A percentile compares a stretch with the other conserved stretches of the same genome.
These are phyloP conservation scores for Chrysanthemum seticuspe DNA, from an alignment of 129 eudicot genomes.

Conservation along the genomic window DNA sequence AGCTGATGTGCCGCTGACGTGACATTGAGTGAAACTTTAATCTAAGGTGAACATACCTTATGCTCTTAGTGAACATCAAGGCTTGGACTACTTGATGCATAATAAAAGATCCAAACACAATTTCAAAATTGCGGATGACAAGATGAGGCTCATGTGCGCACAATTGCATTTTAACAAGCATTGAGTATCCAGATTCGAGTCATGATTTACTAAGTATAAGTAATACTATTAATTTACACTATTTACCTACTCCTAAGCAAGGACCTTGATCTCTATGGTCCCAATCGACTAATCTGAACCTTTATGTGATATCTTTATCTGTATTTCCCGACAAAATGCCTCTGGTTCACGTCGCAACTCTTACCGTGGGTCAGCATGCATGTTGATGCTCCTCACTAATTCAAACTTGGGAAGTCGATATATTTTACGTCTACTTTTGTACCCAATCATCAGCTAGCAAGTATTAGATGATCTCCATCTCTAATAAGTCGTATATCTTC, in stretches of 20 bases:
- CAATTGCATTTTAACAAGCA: not conserved
- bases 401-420: not conserved
- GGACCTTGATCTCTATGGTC: not conserved
- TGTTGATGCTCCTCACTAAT: not conserved
- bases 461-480: conserved; percentile 76
- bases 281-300: not conserved
- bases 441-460: conserved; percentile 37
- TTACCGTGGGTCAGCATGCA: conserved; percentile 3
- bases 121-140: not conserved
- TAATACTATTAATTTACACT: not conserved
- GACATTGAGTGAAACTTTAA: no score
- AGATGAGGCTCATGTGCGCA: no score
- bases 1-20: no score
- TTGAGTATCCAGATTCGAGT: not conserved
- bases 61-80: not conserved
- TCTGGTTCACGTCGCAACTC: not conserved
- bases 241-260: not conserved
- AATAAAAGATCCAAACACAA: not conserved
- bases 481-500: conserved; percentile 61
- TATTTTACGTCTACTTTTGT: not conserved
- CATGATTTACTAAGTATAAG: not conserved
- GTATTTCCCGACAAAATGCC: not conserved
- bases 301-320: not conserved
- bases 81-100: not conserved
- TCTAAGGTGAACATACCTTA: no score